Conservation (phyloP, 2,329 filamentous ascomycete species). For the Dryadomyces sulphureus region DNA sequence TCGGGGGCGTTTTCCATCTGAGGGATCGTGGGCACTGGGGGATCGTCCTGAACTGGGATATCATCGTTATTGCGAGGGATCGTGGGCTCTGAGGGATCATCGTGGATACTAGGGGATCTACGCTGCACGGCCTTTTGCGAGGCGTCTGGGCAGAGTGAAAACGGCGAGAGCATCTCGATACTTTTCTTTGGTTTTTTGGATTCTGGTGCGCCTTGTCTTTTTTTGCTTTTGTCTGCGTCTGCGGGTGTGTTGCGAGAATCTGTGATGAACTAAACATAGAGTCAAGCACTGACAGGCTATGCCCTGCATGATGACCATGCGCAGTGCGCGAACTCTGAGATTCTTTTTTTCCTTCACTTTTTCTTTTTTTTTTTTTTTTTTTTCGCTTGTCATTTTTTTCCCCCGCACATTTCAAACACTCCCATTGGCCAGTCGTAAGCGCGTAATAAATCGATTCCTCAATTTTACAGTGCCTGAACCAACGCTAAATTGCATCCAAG, state of each 20-base stretch:
- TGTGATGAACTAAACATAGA: slow-evolving; percentile 93
- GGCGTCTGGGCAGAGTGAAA: too few relatives aligned
- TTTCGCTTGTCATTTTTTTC: not conserved
- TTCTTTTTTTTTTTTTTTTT: not conserved
- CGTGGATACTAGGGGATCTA: not conserved
- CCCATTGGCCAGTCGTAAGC: not conserved
- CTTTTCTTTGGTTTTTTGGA: not conserved
- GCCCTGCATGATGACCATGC: slow-evolving; percentile 25
- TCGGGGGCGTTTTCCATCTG: not conserved
- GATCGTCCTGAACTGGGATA: not conserved
- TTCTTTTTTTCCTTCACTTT: not conserved
- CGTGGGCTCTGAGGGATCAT: not conserved
- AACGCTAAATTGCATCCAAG: too few relatives aligned
- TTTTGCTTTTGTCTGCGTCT: not conserved
- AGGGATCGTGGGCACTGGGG: not conserved
- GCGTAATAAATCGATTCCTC: too few relatives aligned
- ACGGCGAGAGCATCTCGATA: too few relatives aligned
- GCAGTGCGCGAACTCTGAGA: slow-evolving; percentile 13
- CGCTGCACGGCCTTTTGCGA: too few relatives aligned
- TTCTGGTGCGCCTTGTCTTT: not conserved
- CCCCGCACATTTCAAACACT: not conserved
- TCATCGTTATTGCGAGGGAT: not conserved
- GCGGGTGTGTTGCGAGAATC: not conserved
- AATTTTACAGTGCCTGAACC: too few relatives aligned
- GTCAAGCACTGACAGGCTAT: slow-evolving; percentile 82